Conservation (phyloP, 2,329 filamentous ascomycete species). For the Plenodomus lindquistii region DNA sequence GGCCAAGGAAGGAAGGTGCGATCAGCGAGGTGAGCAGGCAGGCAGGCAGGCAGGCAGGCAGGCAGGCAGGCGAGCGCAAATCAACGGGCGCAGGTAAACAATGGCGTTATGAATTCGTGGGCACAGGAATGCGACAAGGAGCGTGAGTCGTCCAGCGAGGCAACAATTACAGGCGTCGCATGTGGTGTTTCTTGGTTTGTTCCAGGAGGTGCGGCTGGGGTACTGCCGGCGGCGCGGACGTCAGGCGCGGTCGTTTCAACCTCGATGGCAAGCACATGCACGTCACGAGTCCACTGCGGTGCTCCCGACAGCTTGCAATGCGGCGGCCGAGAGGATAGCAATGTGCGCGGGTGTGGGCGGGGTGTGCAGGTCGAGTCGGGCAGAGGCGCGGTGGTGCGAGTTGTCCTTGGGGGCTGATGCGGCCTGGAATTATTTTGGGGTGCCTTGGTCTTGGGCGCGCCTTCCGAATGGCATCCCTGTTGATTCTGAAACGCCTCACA, state of each 20-base stretch:
- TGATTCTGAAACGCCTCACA: constrained; percentile 1
- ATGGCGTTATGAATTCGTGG: constrained; percentile 36
- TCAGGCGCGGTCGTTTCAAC: constrained; percentile 22
- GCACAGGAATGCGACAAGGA: constrained; percentile 9
- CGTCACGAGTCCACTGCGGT: neutral
- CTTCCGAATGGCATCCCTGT: neutral
- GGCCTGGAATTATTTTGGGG: constrained; percentile 3
- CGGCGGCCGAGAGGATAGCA: neutral
- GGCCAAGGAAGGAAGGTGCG: neutral
- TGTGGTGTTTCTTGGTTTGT: constrained; percentile 10
- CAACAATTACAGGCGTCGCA: constrained; percentile 16
- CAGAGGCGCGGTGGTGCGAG: neutral
- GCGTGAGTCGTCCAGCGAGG: constrained; percentile 16
- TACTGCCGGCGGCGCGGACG: constrained; percentile 18
- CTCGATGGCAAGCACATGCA: neutral
- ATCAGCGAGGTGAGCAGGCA: neutral
- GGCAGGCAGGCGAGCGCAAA: constrained; percentile 1
- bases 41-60: constrained; percentile 4
- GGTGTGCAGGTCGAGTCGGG: neutral
- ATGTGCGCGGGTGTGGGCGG: neutral
- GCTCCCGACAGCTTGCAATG: neutral
- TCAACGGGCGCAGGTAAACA: constrained; percentile 30
- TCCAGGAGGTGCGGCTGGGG: constrained; percentile 18
- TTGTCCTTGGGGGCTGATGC: neutral
- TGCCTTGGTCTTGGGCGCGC: neutral